phyloP scores from a whole-genome alignment of 2,329 filamentous ascomycete genomes.

The Lachnellula hyalina region DNA sequence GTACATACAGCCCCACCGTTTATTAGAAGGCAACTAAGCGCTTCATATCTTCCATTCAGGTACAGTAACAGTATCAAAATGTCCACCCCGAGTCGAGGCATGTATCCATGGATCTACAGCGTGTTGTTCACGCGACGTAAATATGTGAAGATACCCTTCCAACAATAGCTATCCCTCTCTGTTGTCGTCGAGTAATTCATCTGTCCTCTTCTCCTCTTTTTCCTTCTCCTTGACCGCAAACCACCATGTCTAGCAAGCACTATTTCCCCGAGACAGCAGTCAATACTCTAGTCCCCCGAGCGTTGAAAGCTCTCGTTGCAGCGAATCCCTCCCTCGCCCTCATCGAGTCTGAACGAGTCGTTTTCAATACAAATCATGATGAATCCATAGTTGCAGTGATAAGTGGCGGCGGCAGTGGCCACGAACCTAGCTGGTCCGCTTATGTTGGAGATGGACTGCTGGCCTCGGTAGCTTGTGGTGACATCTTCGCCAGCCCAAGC shows the following conservation, averaged over 20 bases:
- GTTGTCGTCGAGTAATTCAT: too few relatives aligned
- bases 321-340: slow-evolving; percentile 40
- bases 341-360: slow-evolving; percentile 42
- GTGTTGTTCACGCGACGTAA: too few relatives aligned
- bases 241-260: slow-evolving; percentile 46
- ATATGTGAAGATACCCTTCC: too few relatives aligned
- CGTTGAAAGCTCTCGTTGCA: slow-evolving; percentile 41
- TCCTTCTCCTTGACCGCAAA: too few relatives aligned
- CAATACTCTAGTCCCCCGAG: slow-evolving; percentile 40
- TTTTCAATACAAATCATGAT: slow-evolving; percentile 39
- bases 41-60: too few relatives aligned
- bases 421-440: slow-evolving; percentile 52
- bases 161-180: too few relatives aligned
- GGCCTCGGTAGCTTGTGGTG: slow-evolving; percentile 54
- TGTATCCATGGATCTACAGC: too few relatives aligned
- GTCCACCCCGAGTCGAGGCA: too few relatives aligned
- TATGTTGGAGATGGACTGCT: slow-evolving; percentile 59
- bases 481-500: slow-evolving; percentile 59
- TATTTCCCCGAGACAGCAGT: slow-evolving; percentile 47
- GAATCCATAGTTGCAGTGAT: slow-evolving; percentile 18
- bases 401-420: slow-evolving; percentile 28
- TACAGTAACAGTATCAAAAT: too few relatives aligned
- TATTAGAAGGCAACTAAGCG: too few relatives aligned
- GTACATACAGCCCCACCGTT: too few relatives aligned
- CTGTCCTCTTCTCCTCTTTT: too few relatives aligned